phyloP scores from a whole-genome alignment of 1,139 yeast species.

The Candida anutae region DNA sequence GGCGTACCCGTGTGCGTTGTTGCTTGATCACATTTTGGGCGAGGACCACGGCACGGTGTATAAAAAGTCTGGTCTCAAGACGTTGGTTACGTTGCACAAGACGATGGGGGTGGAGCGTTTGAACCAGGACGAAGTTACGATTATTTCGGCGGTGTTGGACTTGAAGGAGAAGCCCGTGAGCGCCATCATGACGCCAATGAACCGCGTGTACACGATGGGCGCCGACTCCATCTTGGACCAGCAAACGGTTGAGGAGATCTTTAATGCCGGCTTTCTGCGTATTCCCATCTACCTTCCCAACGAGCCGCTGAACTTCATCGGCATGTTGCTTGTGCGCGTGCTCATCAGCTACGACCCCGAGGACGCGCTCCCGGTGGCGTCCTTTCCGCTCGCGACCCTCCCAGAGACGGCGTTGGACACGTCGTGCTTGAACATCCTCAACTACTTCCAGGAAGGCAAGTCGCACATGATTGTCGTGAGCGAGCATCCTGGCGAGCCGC shows the following conservation, averaged over 20 bases:
- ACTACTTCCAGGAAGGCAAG: constrained; percentile 96
- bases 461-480: constrained; percentile 96
- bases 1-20: constrained; percentile 81
- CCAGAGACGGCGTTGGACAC: constrained; percentile 93
- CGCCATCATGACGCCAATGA: constrained; percentile 90
- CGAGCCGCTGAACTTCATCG: constrained; percentile 86
- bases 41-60: constrained; percentile 96
- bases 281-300: constrained; percentile 92
- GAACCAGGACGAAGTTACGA: constrained; percentile 92
- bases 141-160: constrained; percentile 88
- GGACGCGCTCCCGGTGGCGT: constrained; percentile 85
- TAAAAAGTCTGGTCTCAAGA: constrained; percentile 86
- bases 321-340: constrained; percentile 89
- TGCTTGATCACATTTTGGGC: constrained; percentile 78
- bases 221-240: constrained; percentile 83
- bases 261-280: constrained; percentile 90
- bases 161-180: constrained; percentile 85
- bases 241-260: constrained; percentile 76
- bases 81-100: constrained; percentile 84
- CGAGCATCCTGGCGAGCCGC: constrained; percentile 76
- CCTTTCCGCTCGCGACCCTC: constrained; percentile 90
- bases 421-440: constrained; percentile 85
- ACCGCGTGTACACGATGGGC: constrained; percentile 82
- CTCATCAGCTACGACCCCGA: constrained; percentile 95
- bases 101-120: constrained; percentile 94